Evolutionary conservation across 257 asterid species (phyloP), one percentile per base, ranked within the genome.

Genomic region (Knoxia roxburghii): DNA sequence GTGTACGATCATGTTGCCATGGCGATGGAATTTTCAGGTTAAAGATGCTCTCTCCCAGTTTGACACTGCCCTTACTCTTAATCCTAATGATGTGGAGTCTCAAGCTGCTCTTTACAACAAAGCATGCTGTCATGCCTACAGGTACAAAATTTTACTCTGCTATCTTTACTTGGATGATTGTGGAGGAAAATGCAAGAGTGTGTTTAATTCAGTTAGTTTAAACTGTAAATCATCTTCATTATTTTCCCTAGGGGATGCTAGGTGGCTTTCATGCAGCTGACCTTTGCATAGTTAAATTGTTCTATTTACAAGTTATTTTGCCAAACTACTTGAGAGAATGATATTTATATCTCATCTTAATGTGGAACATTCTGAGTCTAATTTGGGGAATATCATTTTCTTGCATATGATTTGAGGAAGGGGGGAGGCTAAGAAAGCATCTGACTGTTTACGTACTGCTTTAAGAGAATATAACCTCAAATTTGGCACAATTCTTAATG

Each of bases 41-140:
- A 90, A 85, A 69, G 99, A 93, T 81, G 99, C 99, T 69, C 88
- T 93, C 12, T 78, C 20, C 18, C 90, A 84, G 80, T 93, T 93
- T 72, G 99, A 93, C 39, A 77, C 81, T 23, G 99, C 99, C 65
- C 97, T 93, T 72, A 77, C 99, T 61, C 81, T 93, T 80, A 70
- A 85, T 73, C 97, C 99, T 15, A 93, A 82, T 61, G 81, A 88
- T 1, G 41, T 48, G 71, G 99, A 90, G 73, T 84, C 97, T 68
- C 97, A 90, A 79, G 99, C 99, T 68, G 99, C 99, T 54, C 77
- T 90, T 66, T 93, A 88, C 79, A 93, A 93, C 83, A 93, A 93
- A 78, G 97, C 99, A 62, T 90, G 99, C 68, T 93, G 99, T 65
- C 97, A 88, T 79, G 97, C 99, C 64, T 93, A 93, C 85, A 85